Evolutionary conservation across 192 early-diverging fungal genomes (phyloP).

Genomic region (Entomortierella lignicola): DNA sequence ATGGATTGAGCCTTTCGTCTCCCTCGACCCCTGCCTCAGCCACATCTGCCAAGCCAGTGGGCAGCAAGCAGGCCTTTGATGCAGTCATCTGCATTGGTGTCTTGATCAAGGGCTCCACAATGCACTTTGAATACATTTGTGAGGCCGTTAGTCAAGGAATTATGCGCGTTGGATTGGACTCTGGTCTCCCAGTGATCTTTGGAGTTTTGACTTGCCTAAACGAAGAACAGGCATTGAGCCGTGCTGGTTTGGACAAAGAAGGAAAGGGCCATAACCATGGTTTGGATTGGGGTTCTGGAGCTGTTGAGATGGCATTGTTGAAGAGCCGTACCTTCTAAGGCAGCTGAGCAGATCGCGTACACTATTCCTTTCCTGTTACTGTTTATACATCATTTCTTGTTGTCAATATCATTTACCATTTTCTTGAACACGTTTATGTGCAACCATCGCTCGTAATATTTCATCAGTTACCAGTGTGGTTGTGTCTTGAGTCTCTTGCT

Average conservation of each 20-base stretch:
- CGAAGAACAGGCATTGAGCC: constrained; percentile 91
- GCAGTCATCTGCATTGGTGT: constrained; percentile 96
- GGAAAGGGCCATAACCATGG: constrained; percentile 95
- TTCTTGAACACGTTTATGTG: too few species aligned
- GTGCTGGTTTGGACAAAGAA: constrained; percentile 75
- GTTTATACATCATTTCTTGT: background rate
- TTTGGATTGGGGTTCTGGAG: constrained; percentile 92
- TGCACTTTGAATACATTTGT: constrained; percentile 99
- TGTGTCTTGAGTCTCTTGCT: background rate
- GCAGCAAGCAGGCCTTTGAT: constrained; percentile 75
- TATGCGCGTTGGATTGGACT: constrained; percentile 96
- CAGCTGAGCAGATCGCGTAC: background rate
- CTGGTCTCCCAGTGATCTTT: constrained; percentile 90
- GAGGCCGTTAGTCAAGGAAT: constrained; percentile 93
- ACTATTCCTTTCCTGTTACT: background rate
- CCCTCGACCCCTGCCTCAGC: constrained; percentile 24
- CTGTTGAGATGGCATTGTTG: constrained; percentile 94
- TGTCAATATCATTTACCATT: too few species aligned
- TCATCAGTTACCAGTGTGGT: background rate
- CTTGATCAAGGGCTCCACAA: constrained; percentile 98
- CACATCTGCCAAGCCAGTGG: background rate
- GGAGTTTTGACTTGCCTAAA: constrained; percentile 95
- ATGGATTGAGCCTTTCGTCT: constrained; percentile 48
- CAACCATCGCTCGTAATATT: background rate
- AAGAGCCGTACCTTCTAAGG: constrained; percentile 60